These are phyloP conservation scores for Hypoxylon fuscum DNA, from an alignment of 495 filamentous ascomycete genomes.

Conservation along the genomic window DNA sequence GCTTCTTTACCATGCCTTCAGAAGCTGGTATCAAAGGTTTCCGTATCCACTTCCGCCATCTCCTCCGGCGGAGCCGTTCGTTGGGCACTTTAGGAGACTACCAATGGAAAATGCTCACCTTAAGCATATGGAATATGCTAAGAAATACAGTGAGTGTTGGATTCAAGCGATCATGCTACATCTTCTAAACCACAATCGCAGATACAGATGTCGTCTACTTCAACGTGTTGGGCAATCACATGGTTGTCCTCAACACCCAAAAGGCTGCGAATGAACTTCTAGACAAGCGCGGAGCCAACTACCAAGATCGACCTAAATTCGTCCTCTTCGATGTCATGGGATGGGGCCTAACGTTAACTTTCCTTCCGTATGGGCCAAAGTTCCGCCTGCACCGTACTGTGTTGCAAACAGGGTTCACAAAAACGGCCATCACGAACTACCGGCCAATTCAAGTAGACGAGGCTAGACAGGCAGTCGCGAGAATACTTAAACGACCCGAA, in stretches of 20 bases:
- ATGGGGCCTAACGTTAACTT: conserved; percentile 57
- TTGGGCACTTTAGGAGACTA: conserved; percentile 53
- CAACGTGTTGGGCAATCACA: conserved; percentile 52
- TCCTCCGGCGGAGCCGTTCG: conserved; percentile 50
- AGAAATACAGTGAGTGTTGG: conserved; percentile 47
- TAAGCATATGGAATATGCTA: conserved; percentile 52
- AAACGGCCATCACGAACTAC: conserved; percentile 46
- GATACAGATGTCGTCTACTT: conserved; percentile 50
- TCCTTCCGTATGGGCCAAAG: conserved; percentile 57
- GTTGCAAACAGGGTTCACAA: conserved; percentile 52
- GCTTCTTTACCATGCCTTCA: conserved; percentile 18
- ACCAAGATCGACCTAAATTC: conserved; percentile 56
- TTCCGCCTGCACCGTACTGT: conserved; percentile 56
- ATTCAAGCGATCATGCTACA: not conserved
- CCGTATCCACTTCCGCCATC: conserved; percentile 49
- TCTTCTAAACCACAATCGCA: conserved; percentile 21
- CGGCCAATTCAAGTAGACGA: conserved; percentile 46
- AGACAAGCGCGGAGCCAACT: conserved; percentile 54
- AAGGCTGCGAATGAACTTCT: conserved; percentile 53
- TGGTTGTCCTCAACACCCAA: conserved; percentile 54
- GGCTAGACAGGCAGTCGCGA: conserved; percentile 39
- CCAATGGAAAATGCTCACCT: conserved; percentile 52
- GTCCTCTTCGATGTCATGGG: conserved; percentile 62
- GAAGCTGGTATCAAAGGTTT: conserved; percentile 23
- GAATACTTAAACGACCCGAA: conserved; percentile 28